phyloP scores from a whole-genome alignment of 371 early-diverging fungal species.

The Rhizopus microsporus region DNA sequence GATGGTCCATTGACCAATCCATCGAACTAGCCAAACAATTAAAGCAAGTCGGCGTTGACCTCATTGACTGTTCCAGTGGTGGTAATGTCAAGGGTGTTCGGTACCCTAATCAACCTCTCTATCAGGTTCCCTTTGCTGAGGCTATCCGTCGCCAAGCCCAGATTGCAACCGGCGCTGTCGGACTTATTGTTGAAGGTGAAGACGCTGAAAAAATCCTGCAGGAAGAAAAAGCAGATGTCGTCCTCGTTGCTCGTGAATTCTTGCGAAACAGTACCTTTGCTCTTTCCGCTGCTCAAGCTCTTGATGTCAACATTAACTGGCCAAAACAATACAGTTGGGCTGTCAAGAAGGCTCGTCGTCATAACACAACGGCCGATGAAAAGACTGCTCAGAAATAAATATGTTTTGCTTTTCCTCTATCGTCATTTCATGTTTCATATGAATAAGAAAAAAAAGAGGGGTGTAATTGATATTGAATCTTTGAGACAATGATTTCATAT shows the following conservation, averaged over 20 bases:
- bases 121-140: conserved; percentile 65
- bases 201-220: conserved; percentile 74
- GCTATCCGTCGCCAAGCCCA: conserved; percentile 63
- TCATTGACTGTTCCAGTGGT: conserved; percentile 75
- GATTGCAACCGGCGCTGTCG: conserved; percentile 71
- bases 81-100: conserved; percentile 58
- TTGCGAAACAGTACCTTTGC: conserved; percentile 72
- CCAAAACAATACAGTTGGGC: conserved; percentile 25
- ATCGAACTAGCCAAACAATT: conserved; percentile 57
- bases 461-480: too few relatives aligned
- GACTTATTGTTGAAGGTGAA: conserved; percentile 64
- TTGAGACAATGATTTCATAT: too few relatives aligned
- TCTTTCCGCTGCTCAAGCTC: conserved; percentile 14
- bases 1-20: conserved; percentile 71
- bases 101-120: conserved; percentile 58
- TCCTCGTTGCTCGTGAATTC: conserved; percentile 76
- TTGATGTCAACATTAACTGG: conserved; percentile 16
- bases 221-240: conserved; percentile 67
- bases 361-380: conserved; percentile 1
- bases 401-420: too few relatives aligned
- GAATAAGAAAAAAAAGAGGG: too few relatives aligned
- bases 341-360: conserved; percentile 22
- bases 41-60: conserved; percentile 68
- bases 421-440: too few relatives aligned
- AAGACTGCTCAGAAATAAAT: too few relatives aligned